phyloP scores from a whole-genome alignment of 139 green algal species.

The Micractinium conductrix region DNA sequence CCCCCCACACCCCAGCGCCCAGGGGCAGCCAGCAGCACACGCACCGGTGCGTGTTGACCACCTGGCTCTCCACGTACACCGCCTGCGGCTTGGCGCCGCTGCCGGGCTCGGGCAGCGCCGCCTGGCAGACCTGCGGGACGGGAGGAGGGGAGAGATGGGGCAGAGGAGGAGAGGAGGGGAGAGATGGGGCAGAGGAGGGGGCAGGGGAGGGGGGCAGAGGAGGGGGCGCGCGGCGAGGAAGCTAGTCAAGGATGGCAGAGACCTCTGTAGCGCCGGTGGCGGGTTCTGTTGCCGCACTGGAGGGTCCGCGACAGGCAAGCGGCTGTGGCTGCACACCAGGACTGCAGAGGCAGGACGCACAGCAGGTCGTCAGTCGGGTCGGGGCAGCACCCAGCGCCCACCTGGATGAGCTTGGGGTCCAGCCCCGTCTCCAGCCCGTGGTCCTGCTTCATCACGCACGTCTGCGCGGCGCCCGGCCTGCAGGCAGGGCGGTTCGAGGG shows the following conservation, averaged over 20 bases:
- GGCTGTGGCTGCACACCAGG: no score
- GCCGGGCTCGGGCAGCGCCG: constrained; percentile 54
- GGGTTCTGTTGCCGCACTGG: no score
- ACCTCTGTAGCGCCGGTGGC: no score
- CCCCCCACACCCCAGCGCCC: no score
- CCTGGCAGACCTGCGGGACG: constrained; percentile 50
- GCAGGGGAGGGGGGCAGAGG: not conserved
- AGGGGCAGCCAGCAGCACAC: no score
- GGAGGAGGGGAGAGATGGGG: not conserved
- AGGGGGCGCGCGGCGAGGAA: no score
- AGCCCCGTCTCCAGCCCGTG: constrained; percentile 87
- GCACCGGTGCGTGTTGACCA: constrained; percentile 86
- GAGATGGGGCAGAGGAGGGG: not conserved
- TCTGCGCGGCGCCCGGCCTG: constrained; percentile 80
- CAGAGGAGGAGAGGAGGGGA: not conserved
- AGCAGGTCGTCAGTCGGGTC: no score
- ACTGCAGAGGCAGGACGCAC: no score
- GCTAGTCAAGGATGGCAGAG: no score
- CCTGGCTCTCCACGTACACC: constrained; percentile 78
- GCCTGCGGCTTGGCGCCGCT: constrained; percentile 40
- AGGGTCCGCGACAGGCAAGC: no score
- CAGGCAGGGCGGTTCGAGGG: no score
- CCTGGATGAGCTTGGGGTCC: constrained; percentile 83
- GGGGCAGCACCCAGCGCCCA: no score
- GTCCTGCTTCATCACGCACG: constrained; percentile 75